phyloP scores from a whole-genome alignment of 2,329 filamentous ascomycete species.

The Grosmannia serpens region DNA sequence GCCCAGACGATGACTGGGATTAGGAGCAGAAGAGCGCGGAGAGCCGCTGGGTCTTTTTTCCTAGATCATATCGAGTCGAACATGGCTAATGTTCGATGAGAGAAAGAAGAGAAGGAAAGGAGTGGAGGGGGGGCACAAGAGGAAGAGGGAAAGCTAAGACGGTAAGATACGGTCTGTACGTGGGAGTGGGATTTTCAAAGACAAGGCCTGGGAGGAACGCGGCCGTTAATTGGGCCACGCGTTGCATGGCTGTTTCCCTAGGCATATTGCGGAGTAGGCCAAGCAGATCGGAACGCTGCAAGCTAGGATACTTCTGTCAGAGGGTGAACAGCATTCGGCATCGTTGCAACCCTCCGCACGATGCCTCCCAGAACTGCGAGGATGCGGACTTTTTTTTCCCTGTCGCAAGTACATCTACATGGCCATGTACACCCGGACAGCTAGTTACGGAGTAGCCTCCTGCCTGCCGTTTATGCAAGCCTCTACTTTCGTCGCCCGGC shows the following conservation, averaged over 20 bases:
- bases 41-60: conserved; percentile 15
- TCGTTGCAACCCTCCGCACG: too few species aligned
- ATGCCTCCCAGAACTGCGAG: too few species aligned
- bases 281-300: too few species aligned
- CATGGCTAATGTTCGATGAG: conserved; percentile 41
- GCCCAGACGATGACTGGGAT: background rate
- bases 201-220: background rate
- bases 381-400: too few species aligned
- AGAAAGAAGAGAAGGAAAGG: conserved; percentile 8
- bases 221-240: background rate
- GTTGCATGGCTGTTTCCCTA: background rate
- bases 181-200: background rate
- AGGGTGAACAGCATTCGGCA: too few species aligned
- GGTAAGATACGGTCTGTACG: background rate
- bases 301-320: too few species aligned
- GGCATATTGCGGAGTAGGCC: too few species aligned
- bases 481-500: too few species aligned
- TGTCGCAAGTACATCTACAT: too few species aligned
- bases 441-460: too few species aligned
- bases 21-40: conserved; percentile 2
- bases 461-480: too few species aligned
- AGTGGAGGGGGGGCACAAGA: conserved; percentile 16
- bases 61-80: conserved; percentile 40
- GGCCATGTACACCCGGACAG: too few species aligned
- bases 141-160: background rate